phyloP scores from a whole-genome alignment of 345 rosid genomes.

The Cardamine occulta region DNA sequence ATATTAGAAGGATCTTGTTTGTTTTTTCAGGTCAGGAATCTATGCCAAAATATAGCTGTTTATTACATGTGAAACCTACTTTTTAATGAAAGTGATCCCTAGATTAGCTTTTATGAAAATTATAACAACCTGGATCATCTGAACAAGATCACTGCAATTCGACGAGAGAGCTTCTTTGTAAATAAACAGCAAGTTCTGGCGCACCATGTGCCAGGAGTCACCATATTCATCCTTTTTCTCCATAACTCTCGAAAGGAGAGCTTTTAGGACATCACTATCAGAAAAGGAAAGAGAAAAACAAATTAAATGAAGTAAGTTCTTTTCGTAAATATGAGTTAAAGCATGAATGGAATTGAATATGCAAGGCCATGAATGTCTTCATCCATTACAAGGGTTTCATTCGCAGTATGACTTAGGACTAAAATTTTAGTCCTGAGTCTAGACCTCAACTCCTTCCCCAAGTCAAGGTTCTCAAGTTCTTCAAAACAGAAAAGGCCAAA shows the following conservation, averaged over 20 bases:
- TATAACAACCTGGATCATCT: conserved; percentile 70
- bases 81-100: not conserved
- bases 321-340: not conserved
- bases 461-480: conserved; percentile 1
- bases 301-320: conserved; percentile 15
- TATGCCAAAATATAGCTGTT: not conserved
- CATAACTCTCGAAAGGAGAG: conserved; percentile 71
- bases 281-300: conserved; percentile 29
- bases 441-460: conserved; percentile 9
- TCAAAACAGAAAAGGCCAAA: conserved; percentile 13
- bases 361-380: not conserved
- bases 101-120: conserved; percentile 27
- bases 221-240: conserved; percentile 63
- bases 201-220: conserved; percentile 59
- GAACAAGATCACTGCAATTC: conserved; percentile 62
- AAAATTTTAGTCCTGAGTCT: not conserved
- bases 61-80: no score
- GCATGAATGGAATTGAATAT: conserved; percentile 13
- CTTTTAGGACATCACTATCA: conserved; percentile 66
- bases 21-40: not conserved
- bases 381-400: conserved; percentile 11
- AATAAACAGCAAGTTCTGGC: conserved; percentile 63
- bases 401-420: not conserved
- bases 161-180: conserved; percentile 81
- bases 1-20: conserved; percentile 6